These are phyloP conservation scores for Musa troglodytarum DNA, from an alignment of 176 grass and related monocot species.

Conservation along the genomic window DNA sequence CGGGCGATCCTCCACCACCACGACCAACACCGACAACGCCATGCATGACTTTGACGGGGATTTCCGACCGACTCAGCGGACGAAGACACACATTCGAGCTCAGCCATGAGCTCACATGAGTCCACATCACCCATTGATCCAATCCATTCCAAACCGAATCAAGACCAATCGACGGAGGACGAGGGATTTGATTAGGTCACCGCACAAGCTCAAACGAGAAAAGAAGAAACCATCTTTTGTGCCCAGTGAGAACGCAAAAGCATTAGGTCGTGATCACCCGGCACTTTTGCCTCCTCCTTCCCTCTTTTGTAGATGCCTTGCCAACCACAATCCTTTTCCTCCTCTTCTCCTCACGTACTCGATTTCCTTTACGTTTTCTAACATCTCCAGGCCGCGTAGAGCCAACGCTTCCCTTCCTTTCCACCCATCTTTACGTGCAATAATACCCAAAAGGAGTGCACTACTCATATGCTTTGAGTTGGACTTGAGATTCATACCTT, in stretches of 20 bases:
- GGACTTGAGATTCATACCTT: not conserved
- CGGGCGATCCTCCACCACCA: too few species aligned
- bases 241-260: not conserved
- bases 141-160: too few species aligned
- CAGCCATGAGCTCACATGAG: too few species aligned
- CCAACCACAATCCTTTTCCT: not conserved
- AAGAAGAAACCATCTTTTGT: not conserved
- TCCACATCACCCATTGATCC: too few species aligned
- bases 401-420: conserved; percentile 7
- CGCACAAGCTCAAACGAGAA: too few species aligned
- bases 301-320: not conserved
- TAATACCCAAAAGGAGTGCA: not conserved
- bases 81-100: too few species aligned
- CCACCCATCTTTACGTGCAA: not conserved
- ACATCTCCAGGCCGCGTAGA: not conserved
- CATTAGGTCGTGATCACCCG: not conserved
- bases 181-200: too few species aligned
- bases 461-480: not conserved
- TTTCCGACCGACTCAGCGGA: too few species aligned
- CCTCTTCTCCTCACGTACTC: not conserved
- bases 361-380: not conserved
- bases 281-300: too few species aligned
- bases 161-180: too few species aligned
- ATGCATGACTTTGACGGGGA: too few species aligned
- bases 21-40: too few species aligned